Percentiles rank a stretch among this genome's conserved stretches.
Conservation (phyloP, 2,329 filamentous ascomycete species). For the Truncatella angustata region DNA sequence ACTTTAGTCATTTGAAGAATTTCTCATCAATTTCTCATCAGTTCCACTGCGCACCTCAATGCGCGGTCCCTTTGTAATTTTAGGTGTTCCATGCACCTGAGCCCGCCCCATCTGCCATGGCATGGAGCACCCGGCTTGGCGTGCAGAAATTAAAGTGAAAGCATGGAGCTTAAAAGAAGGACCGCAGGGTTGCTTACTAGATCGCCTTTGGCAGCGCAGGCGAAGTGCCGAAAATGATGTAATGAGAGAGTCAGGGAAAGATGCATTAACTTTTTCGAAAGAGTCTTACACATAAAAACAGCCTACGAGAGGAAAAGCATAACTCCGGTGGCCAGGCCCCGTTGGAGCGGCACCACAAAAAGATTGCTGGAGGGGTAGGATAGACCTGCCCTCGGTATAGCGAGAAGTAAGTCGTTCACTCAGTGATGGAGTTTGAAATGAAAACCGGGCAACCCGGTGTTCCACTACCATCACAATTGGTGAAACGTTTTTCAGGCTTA, state of each 20-base stretch:
- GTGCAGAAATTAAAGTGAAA: background rate
- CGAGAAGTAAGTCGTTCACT: background rate
- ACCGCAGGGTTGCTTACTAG: background rate
- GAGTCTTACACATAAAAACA: background rate
- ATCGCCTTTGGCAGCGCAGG: background rate
- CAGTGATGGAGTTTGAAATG: background rate
- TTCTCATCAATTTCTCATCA: background rate
- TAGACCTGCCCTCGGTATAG: background rate
- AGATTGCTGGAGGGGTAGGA: background rate
- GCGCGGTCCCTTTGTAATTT: background rate
- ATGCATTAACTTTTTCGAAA: background rate
- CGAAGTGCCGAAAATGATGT: background rate
- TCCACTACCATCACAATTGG: background rate
- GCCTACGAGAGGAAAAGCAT: background rate
- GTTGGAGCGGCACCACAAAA: background rate
- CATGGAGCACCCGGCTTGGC: background rate
- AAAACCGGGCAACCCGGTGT: slow-evolving; percentile 1
- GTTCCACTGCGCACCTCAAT: background rate
- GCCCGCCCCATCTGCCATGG: background rate
- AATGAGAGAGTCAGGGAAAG: background rate
- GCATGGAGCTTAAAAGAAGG: background rate
- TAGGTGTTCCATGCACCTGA: background rate
- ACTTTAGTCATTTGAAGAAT: background rate
- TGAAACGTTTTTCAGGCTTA: slow-evolving; percentile 1
- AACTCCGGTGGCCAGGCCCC: background rate